A percentile compares a stretch with the other conserved stretches of the same genome.
Evolutionary conservation across 140 eudicot species (phyloP).

Genomic region (Cichorium intybus): DNA sequence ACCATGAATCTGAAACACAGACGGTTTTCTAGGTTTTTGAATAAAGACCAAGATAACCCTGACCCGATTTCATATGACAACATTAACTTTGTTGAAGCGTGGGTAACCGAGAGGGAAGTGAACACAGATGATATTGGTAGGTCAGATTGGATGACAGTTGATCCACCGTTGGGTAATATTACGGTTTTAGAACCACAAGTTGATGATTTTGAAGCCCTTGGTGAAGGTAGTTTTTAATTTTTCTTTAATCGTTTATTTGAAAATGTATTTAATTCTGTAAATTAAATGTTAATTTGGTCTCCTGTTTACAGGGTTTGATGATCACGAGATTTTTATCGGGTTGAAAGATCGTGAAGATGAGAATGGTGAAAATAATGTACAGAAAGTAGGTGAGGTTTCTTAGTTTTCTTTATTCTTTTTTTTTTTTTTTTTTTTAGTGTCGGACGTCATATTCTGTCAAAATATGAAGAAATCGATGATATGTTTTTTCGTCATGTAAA

Average conservation of each 20-base stretch:
- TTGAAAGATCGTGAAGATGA: conserved; percentile 60
- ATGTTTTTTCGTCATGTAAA: neutral
- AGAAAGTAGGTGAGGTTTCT: conserved; percentile 26
- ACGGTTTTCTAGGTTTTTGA: conserved; percentile 28
- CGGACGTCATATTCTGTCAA: conserved; percentile 6
- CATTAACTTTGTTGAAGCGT: conserved; percentile 44
- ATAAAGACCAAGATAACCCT: conserved; percentile 47
- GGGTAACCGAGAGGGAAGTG: conserved; percentile 64
- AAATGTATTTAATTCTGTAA: neutral
- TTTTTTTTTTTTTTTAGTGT: conserved; percentile 16
- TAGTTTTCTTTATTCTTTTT: neutral
- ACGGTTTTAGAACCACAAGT: conserved; percentile 46
- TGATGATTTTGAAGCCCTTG: conserved; percentile 86
- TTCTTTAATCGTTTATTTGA: neutral
- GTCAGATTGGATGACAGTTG: conserved; percentile 79
- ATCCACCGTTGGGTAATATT: conserved; percentile 61
- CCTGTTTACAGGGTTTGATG: conserved; percentile 74
- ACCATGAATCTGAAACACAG: conserved; percentile 19
- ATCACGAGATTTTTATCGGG: conserved; percentile 71
- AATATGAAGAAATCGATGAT: conserved; percentile 10
- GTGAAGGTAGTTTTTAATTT: conserved; percentile 54
- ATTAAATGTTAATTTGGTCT: conserved; percentile 21
- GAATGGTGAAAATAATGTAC: conserved; percentile 44
- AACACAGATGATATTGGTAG: conserved; percentile 53
- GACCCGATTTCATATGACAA: conserved; percentile 73